Evolutionary conservation across 257 asterid species (phyloP), one percentile per base, ranked within the genome.

Genomic region (Solanum stenotomum): DNA sequence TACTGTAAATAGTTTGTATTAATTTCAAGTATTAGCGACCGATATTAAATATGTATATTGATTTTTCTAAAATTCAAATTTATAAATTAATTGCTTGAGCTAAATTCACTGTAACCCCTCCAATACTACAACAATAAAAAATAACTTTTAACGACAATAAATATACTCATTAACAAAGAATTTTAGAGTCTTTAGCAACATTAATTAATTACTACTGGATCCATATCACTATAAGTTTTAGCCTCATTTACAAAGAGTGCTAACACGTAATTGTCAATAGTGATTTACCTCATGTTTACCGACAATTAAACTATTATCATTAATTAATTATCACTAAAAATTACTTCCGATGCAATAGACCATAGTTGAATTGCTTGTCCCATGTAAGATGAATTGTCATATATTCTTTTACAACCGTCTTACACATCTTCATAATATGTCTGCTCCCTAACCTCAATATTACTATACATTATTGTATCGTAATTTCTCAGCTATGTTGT

Each of bases 121-220:
- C 4, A 56, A 1, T 2, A 18, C n/a, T 56, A 18, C 9, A 15
- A 52, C 4, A 52, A 52, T 0, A 52, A 52, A 49, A 52, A 15
- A 52, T 52, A 52, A 52, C 7, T 49, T 49, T 49, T 5, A 14
- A 3, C 3, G 7, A 52, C 0, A 49, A 16, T 0, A 49, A 49
- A 49, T 49, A 49, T 5, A 2, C 23, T 2, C 23, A 15, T 49
- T 15, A 49, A 49, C 3, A 5, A 49, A 49, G 0, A 6, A 0
- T 56, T 0, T 1, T 2, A 0, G 0, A 56, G 0, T 56, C 10
- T 18, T 6, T 2, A 18, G 0, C 10, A 1, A 0, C 4, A 2
- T 56, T 18, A 2, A 0, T 56, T 56, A 56, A 2, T 18, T 56
- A 18, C n/a, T 2, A 56, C 0, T 56, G 8, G 0, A 56, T 56